Conservation (phyloP, 1,284 basidiomycete species). For the Cystobasidiaceae sp. region DNA sequence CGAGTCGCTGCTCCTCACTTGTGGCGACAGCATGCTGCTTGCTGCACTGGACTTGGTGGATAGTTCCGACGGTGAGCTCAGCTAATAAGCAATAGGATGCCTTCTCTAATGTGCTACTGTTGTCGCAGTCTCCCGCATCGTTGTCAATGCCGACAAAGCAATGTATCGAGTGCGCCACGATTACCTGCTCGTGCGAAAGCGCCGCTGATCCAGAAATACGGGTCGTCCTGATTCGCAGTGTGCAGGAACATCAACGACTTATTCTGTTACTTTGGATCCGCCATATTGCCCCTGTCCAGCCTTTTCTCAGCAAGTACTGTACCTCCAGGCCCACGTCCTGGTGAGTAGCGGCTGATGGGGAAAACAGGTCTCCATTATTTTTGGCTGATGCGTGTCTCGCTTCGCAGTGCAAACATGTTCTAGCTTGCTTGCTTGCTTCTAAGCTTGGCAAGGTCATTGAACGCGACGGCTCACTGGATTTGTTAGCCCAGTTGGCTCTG, state of each 20-base stretch:
- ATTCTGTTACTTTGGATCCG: constrained; percentile 14
- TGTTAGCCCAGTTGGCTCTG: constrained; percentile 2
- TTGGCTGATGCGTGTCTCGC: background rate
- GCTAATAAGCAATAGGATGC: background rate
- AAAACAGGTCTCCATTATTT: background rate
- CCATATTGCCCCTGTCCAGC: constrained; percentile 28
- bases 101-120: no score
- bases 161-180: constrained; percentile 3
- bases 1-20: constrained; percentile 16
- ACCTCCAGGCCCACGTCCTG: constrained; percentile 18
- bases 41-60: constrained; percentile 28
- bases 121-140: constrained; percentile 10
- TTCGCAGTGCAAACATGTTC: constrained; percentile 25
- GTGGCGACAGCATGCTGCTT: constrained; percentile 30
- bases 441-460: background rate
- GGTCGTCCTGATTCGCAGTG: no score
- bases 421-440: constrained; percentile 14
- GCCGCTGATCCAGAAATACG: no score
- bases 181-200: background rate
- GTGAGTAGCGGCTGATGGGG: background rate
- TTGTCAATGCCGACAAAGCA: background rate
- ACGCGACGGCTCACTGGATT: constrained; percentile 24
- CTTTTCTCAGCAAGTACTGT: constrained; percentile 27
- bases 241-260: constrained; percentile 17
- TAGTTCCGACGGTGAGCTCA: constrained; percentile 10